Conservation (phyloP, 176 grass and related monocot species). For the Alopecurus myosuroides region DNA sequence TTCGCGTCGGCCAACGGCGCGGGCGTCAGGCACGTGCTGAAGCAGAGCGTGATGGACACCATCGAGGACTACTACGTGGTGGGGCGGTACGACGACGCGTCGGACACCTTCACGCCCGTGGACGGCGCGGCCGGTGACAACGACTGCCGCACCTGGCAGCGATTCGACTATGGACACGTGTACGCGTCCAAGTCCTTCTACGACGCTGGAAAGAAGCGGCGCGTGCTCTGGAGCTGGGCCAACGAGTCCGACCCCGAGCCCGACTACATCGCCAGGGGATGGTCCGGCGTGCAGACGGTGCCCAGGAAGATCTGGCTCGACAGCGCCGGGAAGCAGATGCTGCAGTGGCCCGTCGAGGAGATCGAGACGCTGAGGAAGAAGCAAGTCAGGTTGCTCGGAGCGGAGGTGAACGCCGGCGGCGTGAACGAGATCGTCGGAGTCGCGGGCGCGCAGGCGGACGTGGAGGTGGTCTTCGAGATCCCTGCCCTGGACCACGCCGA, state of each 20-base stretch:
- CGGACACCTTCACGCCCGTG: conserved; percentile 47
- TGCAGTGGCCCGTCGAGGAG: not conserved
- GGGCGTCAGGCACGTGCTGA: conserved; percentile 42
- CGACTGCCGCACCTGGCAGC: conserved; percentile 31
- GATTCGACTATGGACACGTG: not conserved
- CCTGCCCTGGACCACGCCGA: conserved; percentile 37
- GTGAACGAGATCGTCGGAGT: conserved; percentile 58
- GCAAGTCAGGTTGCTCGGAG: not conserved
- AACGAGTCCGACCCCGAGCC: conserved; percentile 47
- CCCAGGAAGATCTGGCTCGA: not conserved
- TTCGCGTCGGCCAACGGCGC: conserved; percentile 18
- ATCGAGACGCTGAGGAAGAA: not conserved
- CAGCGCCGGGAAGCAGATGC: not conserved
- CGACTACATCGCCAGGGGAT: conserved; percentile 35
- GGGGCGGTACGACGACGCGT: conserved; percentile 51
- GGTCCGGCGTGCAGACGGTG: conserved; percentile 39
- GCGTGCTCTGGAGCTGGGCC: conserved; percentile 53
- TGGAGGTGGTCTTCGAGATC: conserved; percentile 57
- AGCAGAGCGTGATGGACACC: conserved; percentile 49
- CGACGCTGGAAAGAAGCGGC: conserved; percentile 14
- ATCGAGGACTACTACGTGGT: conserved; percentile 58
- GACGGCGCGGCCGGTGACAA: conserved; percentile 24
- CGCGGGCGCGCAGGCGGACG: conserved; percentile 48
- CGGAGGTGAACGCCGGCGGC: not conserved
- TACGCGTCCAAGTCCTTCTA: conserved; percentile 10